Evolutionary conservation across 192 early-diverging fungal species (phyloP), one percentile per base, ranked within the genome.

Genomic region (Umbelopsis sp.): DNA sequence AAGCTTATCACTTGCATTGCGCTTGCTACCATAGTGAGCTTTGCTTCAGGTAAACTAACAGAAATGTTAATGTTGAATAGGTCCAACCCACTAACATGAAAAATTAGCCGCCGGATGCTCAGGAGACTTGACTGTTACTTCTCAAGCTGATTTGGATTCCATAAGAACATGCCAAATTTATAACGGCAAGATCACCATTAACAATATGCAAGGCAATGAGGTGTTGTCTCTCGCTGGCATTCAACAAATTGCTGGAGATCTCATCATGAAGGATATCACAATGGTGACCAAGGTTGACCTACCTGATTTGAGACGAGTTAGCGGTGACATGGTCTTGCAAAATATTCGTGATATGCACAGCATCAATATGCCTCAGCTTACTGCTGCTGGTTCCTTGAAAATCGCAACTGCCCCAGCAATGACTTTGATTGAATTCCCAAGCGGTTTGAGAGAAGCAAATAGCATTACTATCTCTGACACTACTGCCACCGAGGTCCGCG

Each of bases 81-180:
- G 13, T 3, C 55, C 13, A 35, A 1, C 35, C 27, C 16, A 35
- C 11, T 35, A 18, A 35, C 33, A 30, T 11, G 1, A 23, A 35
- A 2, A 2, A 27, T 15, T 35, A 61, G 55, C 55, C 30, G 16
- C 66, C 13, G 46, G 23, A 13, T 80, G 78, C 41, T 16, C 45
- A 23, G 68, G 74, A 9, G 74, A 80, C 25, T 16, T 71, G 2
- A n/a, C 37, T 8, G 51, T 70, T 12, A 67, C 23, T 41, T 68
- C 49, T n/a, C 74, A 80, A 48, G 23, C 45, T 2, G 78, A 80
- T 18, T n/a, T 80, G 33, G 71, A 76, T 50, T n/a, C 21, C 11
- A 47, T 80, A 5, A 53, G 49, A 30, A 51, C 16, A 1, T 80
- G 78, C 33, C 51, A 76, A 20, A 65, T 48, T 21, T 80, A 64